Evolutionary conservation across 148 eudicot genomes (phyloP), one percentile per base, ranked within the genome.

Genomic region (Silene latifolia): DNA sequence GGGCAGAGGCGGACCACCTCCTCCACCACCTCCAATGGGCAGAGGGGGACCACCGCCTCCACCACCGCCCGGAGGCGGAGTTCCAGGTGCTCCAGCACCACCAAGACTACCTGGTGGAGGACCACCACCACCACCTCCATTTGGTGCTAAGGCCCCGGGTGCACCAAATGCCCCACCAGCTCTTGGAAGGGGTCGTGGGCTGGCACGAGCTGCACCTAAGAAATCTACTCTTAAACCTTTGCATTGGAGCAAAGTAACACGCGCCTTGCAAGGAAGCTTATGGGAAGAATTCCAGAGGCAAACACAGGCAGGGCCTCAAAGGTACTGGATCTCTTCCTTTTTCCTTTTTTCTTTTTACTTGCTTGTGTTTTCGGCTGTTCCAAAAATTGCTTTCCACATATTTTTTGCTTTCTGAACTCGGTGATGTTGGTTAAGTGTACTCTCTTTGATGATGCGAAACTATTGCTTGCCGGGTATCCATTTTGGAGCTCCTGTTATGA

Each of bases 211-310:
- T 76, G 85, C 85, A 59, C 77, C 86, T 66, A 82, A 83, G 73
- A 94, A 83, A 81, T 84, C 97, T 78, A 78, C 87, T 27, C 81
- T 90, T 65, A 95, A 95, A 78, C 96, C 98, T 11, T 78, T 90
- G 72, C 98, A 94, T 72, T 95, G 98, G 98, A 90, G 91, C 90
- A 95, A 95, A 88, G 97, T 95, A 25, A 86, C 97, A 63, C 90
- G 98, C 82, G 97, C 77, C 74, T 47, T 95, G 75, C 91, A 92
- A 77, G 98, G 98, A 79, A 95, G 98, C 86, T 77, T 95, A 59
- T 95, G 98, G 98, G 98, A 95, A 77, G 98, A 95, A 80, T 79
- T 95, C 85, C 98, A 94, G 44, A 70, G 73, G 61, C 73, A 70
- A 83, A 82, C 88, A 76, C 80, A 84, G 67, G 92, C 88, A 81